These are phyloP conservation scores for Mycena maculata DNA, from an alignment of 768 basidiomycete species.

Conservation along the genomic window DNA sequence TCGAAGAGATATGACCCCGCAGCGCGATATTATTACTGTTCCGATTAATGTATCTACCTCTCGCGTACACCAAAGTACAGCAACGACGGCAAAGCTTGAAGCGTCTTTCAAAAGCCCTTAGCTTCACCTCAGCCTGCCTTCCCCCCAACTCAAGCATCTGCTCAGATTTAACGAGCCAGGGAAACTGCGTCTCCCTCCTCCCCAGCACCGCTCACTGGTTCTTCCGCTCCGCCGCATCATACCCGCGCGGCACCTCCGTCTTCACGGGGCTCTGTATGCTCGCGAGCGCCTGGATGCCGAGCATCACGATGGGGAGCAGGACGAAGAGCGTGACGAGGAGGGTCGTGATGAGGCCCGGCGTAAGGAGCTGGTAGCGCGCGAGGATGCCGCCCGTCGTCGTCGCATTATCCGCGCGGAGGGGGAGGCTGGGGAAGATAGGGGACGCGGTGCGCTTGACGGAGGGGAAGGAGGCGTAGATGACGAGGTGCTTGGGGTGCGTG, in stretches of 20 bases:
- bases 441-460: constrained; percentile 50
- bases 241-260: constrained; percentile 73
- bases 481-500: constrained; percentile 69
- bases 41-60: too few species aligned
- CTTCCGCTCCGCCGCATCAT: constrained; percentile 79
- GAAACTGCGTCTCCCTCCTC: too few species aligned
- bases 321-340: constrained; percentile 76
- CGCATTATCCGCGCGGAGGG: constrained; percentile 41
- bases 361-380: constrained; percentile 80
- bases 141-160: too few species aligned
- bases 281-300: constrained; percentile 74
- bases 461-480: constrained; percentile 66
- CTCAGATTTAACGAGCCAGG: too few species aligned
- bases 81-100: too few species aligned
- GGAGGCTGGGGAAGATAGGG: constrained; percentile 33
- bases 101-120: too few species aligned
- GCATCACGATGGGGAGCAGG: constrained; percentile 71
- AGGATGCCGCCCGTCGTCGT: constrained; percentile 69
- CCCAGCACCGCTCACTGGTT: constrained; percentile 70
- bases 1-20: too few species aligned
- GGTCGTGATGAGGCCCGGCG: constrained; percentile 75
- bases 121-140: too few species aligned
- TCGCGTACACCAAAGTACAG: too few species aligned
- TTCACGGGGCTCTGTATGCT: constrained; percentile 80
- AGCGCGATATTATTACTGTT: too few species aligned